These are phyloP conservation scores for Lentinus tigrinus DNA, from an alignment of 768 basidiomycete genomes.

Conservation along the genomic window DNA sequence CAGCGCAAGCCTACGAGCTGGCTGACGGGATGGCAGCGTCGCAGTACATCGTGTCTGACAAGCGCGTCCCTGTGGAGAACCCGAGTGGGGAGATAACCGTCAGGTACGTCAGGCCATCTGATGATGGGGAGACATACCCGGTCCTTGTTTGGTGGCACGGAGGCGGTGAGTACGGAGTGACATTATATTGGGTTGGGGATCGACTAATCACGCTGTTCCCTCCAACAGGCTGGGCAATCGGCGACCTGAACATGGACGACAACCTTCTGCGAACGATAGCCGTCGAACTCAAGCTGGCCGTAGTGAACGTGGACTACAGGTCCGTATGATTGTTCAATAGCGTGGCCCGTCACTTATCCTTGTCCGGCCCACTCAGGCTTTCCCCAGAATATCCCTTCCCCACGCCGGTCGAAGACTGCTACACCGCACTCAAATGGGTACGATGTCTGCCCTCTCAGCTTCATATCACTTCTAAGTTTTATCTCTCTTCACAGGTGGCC, in stretches of 20 bases:
- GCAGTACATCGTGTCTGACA: not conserved
- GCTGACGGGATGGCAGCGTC: not conserved
- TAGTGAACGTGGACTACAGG: conserved; percentile 21
- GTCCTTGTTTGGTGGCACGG: conserved; percentile 2
- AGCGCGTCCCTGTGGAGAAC: not conserved
- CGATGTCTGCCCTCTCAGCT: not conserved
- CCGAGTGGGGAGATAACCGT: not conserved
- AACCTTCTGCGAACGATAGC: conserved; percentile 16
- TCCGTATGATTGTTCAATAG: no score
- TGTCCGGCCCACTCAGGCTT: conserved; percentile 6
- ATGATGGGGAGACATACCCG: not conserved
- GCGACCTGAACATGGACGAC: conserved; percentile 19
- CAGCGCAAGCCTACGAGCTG: not conserved
- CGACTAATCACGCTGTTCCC: not conserved
- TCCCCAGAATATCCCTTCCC: conserved; percentile 29
- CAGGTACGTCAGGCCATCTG: not conserved
- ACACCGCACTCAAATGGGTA: conserved; percentile 28
- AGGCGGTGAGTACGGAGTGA: conserved; percentile 5
- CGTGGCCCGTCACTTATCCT: not conserved
- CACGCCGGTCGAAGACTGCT: conserved; percentile 20
- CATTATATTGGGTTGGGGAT: no score
- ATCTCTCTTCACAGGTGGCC: not conserved
- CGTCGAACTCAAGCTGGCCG: conserved; percentile 17
- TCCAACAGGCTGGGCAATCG: not conserved
- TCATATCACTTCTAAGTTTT: not conserved